Evolutionary conservation across 164 flowering plant genomes (phyloP).

Genomic region (Vitis amurensis): DNA sequence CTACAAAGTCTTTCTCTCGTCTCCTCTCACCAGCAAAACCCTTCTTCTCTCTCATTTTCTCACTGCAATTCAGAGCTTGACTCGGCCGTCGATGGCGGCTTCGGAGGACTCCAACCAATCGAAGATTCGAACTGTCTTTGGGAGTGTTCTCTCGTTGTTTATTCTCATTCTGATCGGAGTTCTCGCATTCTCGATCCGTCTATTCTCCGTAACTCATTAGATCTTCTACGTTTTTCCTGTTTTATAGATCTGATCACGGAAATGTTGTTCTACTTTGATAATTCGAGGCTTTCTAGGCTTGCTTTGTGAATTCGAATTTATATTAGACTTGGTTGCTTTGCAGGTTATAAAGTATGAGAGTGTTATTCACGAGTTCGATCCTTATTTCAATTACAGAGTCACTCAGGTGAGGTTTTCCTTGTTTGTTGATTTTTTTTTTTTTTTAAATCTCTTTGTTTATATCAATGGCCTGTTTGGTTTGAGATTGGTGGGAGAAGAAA

Average conservation of each 20-base stretch:
- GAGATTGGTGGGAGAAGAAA: too few relatives aligned
- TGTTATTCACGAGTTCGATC: slow-evolving; percentile 98
- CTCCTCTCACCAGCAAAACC: background rate
- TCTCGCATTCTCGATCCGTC: slow-evolving; percentile 98
- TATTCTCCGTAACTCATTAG: slow-evolving; percentile 71
- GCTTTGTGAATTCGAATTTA: background rate
- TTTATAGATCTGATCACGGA: slow-evolving; percentile 23
- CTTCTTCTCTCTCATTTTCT: slow-evolving; percentile 5
- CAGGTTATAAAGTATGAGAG: slow-evolving; percentile 99
- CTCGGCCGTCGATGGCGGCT: slow-evolving; percentile 42
- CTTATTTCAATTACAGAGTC: slow-evolving; percentile 98
- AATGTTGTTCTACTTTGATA: background rate
- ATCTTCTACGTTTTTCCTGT: background rate
- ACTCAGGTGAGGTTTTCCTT: slow-evolving; percentile 70
- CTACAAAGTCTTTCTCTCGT: slow-evolving; percentile 17
- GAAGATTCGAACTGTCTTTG: slow-evolving; percentile 64
- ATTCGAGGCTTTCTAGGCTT: too few relatives aligned
- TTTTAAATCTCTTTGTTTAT: background rate
- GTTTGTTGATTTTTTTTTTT: too few relatives aligned
- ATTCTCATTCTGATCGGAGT: slow-evolving; percentile 87
- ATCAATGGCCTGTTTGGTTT: too few relatives aligned
- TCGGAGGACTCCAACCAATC: slow-evolving; percentile 26
- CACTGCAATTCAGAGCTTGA: background rate
- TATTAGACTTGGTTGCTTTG: slow-evolving; percentile 9
- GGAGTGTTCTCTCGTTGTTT: slow-evolving; percentile 72